phyloP scores from a whole-genome alignment of 495 filamentous ascomycete species.

The Penicillium silybi region DNA sequence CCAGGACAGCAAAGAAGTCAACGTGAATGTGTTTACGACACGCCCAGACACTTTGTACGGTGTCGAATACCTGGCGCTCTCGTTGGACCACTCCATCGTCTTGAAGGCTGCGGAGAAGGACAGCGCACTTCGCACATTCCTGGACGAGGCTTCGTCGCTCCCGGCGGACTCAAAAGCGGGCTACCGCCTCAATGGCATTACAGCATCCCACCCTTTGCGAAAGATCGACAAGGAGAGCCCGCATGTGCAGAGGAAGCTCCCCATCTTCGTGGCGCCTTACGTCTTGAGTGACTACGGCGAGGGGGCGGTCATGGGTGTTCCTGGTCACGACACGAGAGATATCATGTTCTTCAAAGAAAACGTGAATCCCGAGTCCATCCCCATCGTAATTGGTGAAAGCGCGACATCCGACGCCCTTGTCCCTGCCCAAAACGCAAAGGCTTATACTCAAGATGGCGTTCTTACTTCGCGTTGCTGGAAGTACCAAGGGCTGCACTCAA shows the following conservation, averaged over 20 bases:
- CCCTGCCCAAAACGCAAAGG: constrained; percentile 31
- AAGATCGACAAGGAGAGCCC: constrained; percentile 49
- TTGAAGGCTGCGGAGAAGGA: constrained; percentile 54
- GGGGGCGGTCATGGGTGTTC: constrained; percentile 89
- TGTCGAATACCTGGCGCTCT: constrained; percentile 79
- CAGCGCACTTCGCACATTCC: constrained; percentile 57
- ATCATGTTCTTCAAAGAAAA: constrained; percentile 76
- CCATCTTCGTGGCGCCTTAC: constrained; percentile 79
- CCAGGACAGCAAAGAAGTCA: constrained; percentile 24
- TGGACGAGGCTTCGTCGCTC: constrained; percentile 57
- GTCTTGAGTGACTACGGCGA: constrained; percentile 87
- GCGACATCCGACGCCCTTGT: constrained; percentile 35
- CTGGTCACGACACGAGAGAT: constrained; percentile 76
- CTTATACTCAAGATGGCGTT: constrained; percentile 45
- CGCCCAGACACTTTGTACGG: constrained; percentile 80
- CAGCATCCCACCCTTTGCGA: constrained; percentile 61
- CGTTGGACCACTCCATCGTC: constrained; percentile 69
- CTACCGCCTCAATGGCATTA: constrained; percentile 57
- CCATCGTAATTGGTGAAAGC: constrained; percentile 46
- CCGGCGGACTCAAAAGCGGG: constrained; percentile 72
- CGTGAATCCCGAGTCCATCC: constrained; percentile 46
- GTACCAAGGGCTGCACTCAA: constrained; percentile 54
- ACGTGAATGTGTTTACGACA: constrained; percentile 77
- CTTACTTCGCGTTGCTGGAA: constrained; percentile 41
- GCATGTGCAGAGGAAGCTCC: constrained; percentile 52